Evolutionary conservation across 192 early-diverging fungal genomes (phyloP).

Genomic region (Cladochytrium replicatum): DNA sequence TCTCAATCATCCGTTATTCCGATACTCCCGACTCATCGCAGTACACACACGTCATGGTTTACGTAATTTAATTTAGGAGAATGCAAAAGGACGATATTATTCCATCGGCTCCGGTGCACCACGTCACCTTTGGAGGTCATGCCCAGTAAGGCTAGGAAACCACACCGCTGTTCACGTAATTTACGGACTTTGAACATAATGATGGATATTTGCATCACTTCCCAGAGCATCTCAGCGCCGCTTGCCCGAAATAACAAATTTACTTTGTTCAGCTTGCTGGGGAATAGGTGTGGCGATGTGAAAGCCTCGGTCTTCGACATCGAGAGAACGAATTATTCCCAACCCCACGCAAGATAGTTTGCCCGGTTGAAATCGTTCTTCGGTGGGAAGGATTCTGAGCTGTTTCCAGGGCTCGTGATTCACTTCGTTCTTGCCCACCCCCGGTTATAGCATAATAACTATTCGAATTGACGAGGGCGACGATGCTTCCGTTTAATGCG

Average conservation of each 20-base stretch:
- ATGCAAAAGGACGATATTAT: too few relatives aligned
- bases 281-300: constrained; percentile 30
- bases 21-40: too few relatives aligned
- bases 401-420: background rate
- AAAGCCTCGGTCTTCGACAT: constrained; percentile 16
- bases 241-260: constrained; percentile 29
- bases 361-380: constrained; percentile 15
- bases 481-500: constrained; percentile 76
- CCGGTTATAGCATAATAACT: background rate
- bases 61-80: too few relatives aligned
- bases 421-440: background rate
- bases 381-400: constrained; percentile 20
- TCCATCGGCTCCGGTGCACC: too few relatives aligned
- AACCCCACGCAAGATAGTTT: constrained; percentile 28
- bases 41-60: too few relatives aligned
- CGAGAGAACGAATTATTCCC: constrained; percentile 34
- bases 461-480: constrained; percentile 53
- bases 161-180: too few relatives aligned
- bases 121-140: too few relatives aligned
- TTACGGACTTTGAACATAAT: too few relatives aligned
- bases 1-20: too few relatives aligned
- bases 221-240: constrained; percentile 16
- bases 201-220: too few relatives aligned
- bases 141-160: too few relatives aligned
- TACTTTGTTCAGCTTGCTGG: constrained; percentile 13